Conservation (phyloP, 106 monocot species). For the Agapanthus africanus region DNA sequence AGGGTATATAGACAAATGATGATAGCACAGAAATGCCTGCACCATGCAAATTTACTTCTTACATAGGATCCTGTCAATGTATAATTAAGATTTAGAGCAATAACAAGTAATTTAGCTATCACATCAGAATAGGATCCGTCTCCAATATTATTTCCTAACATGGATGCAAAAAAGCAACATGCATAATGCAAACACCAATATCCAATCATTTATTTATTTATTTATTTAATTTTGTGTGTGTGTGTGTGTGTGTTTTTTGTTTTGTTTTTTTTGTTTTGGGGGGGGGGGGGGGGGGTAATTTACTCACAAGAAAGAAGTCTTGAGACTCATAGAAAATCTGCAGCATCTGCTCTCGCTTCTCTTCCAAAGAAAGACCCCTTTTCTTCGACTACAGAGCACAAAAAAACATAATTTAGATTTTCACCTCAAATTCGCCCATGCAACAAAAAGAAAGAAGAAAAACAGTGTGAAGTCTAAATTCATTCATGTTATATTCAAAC, state of each 20-base stretch:
- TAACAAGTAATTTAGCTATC: neutral
- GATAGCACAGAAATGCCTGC: neutral
- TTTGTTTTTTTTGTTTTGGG: too few species aligned
- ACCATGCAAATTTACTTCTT: neutral
- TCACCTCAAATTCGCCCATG: too few species aligned
- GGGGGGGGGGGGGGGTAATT: too few species aligned
- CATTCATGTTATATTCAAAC: too few species aligned
- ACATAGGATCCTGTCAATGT: neutral
- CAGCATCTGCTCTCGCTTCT: conserved; percentile 94
- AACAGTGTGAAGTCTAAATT: too few species aligned
- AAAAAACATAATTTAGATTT: too few species aligned
- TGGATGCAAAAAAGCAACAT: neutral
- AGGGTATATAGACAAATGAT: neutral
- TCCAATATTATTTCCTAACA: neutral
- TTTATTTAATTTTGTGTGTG: too few species aligned
- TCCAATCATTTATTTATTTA: too few species aligned
- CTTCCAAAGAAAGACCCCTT: conserved; percentile 93
- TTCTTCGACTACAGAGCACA: conserved; percentile 99
- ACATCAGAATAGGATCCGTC: neutral
- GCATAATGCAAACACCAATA: neutral
- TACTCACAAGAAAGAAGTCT: conserved; percentile 83
- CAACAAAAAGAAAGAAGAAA: too few species aligned
- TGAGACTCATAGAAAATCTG: conserved; percentile 89
- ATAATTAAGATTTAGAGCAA: neutral
- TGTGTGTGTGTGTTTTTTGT: too few species aligned